A percentile compares a stretch with the other conserved stretches of the same genome.
Evolutionary conservation across 768 basidiomycete species (phyloP).

Genomic region (Rhizopogon vulgaris): DNA sequence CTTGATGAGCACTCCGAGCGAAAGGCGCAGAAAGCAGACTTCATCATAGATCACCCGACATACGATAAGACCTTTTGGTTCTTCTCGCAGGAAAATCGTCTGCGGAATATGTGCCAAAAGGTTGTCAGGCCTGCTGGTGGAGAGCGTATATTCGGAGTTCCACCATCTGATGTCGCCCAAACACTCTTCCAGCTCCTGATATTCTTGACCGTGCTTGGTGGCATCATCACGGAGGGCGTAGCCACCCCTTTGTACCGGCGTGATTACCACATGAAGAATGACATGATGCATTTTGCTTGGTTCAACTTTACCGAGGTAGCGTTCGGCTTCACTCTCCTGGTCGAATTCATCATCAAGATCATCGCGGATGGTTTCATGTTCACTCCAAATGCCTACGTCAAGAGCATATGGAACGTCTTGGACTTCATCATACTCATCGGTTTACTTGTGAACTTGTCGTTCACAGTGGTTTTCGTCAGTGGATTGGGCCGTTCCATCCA

Average conservation of each 20-base stretch:
- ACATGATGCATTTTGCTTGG: slow-evolving; percentile 68
- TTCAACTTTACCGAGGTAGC: slow-evolving; percentile 76
- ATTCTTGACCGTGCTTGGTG: slow-evolving; percentile 70
- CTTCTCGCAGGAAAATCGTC: slow-evolving; percentile 69
- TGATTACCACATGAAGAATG: slow-evolving; percentile 56
- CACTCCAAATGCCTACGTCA: slow-evolving; percentile 87
- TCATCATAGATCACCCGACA: slow-evolving; percentile 81
- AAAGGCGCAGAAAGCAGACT: slow-evolving; percentile 74
- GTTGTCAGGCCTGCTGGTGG: slow-evolving; percentile 79
- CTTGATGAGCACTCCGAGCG: slow-evolving; percentile 64
- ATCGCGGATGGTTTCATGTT: slow-evolving; percentile 90
- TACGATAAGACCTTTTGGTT: slow-evolving; percentile 91
- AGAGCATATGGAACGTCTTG: slow-evolving; percentile 87
- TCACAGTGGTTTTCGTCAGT: slow-evolving; percentile 67
- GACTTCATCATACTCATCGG: slow-evolving; percentile 83
- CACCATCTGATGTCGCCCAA: slow-evolving; percentile 57
- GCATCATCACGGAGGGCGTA: slow-evolving; percentile 74
- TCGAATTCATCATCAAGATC: slow-evolving; percentile 87
- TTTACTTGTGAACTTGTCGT: slow-evolving; percentile 67
- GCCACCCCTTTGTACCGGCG: slow-evolving; percentile 84
- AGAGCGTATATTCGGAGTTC: slow-evolving; percentile 81
- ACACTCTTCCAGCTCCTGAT: slow-evolving; percentile 71
- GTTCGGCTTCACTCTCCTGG: slow-evolving; percentile 64
- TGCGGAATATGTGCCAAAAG: slow-evolving; percentile 76
- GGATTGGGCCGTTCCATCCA: slow-evolving; percentile 79